Percentiles rank a stretch among this genome's conserved stretches.
phyloP scores from a whole-genome alignment of 371 early-diverging fungal genomes.

The Apophysomyces trapeziformis region DNA sequence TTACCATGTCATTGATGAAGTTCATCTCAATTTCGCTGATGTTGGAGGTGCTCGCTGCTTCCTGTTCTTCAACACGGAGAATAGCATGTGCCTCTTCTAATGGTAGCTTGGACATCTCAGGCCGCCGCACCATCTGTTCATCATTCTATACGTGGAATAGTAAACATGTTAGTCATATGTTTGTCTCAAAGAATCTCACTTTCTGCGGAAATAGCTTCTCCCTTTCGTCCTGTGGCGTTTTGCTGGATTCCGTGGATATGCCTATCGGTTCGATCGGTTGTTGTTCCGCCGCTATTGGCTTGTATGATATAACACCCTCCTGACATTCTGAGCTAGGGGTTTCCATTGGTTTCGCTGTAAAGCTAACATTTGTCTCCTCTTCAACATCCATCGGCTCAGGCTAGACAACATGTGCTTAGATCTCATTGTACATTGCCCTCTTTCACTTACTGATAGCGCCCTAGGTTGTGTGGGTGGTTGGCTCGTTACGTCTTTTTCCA shows the following conservation, averaged over 20 bases:
- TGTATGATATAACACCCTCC: background rate
- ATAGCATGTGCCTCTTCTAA: no score
- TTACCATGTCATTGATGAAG: background rate
- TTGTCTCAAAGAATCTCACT: background rate
- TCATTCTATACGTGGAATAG: background rate
- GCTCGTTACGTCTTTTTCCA: background rate
- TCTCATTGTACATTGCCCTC: background rate
- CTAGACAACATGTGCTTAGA: background rate
- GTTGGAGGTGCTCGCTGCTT: no score
- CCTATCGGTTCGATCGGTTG: background rate
- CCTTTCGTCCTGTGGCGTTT: background rate
- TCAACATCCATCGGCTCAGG: background rate
- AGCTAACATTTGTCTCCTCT: background rate
- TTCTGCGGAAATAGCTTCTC: background rate
- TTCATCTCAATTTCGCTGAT: background rate
- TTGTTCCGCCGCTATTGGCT: background rate
- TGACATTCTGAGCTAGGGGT: background rate
- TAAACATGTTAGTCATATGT: background rate
- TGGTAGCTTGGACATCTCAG: no score
- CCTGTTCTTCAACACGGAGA: no score
- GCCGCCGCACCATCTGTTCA: background rate
- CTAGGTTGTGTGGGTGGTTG: background rate
- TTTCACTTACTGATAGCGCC: background rate
- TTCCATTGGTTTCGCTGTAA: background rate
- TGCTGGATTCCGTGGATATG: background rate